Evolutionary conservation across 306 rosid species (phyloP).

Genomic region (Cyamopsis tetragonoloba): DNA sequence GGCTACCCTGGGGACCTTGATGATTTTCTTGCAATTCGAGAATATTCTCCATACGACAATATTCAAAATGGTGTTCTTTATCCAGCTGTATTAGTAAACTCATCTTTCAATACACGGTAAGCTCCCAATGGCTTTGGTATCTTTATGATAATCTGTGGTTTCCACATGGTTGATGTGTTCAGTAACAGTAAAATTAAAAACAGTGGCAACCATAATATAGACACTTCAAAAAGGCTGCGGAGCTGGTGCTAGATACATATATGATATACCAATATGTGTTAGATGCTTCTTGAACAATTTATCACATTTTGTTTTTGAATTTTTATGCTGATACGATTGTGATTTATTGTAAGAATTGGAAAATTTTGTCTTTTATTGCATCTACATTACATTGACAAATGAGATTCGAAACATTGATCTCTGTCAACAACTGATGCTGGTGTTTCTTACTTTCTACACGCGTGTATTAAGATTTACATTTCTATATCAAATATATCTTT

Average conservation of each 20-base stretch:
- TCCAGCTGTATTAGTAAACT: conserved; percentile 68
- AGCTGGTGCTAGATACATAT: neutral
- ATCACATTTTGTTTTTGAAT: neutral
- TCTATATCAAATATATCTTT: neutral
- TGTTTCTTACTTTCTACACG: neutral
- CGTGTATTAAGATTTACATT: neutral
- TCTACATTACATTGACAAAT: neutral
- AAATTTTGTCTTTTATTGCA: neutral
- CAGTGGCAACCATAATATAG: neutral
- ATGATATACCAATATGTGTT: neutral
- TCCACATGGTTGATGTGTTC: neutral
- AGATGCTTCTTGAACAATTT: neutral
- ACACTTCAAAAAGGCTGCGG: neutral
- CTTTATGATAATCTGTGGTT: conserved; percentile 12
- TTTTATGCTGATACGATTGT: neutral
- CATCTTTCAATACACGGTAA: conserved; percentile 87
- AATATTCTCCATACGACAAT: conserved; percentile 88
- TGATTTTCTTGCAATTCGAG: conserved; percentile 79
- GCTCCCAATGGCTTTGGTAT: neutral
- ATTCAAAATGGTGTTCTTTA: conserved; percentile 68
- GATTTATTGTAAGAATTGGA: neutral
- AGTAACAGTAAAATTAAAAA: neutral
- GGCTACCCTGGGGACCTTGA: conserved; percentile 76
- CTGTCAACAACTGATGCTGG: neutral
- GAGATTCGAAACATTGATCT: neutral